Evolutionary conservation across 192 early-diverging fungal species (phyloP), one percentile per base, ranked within the genome.

Genomic region (Thamnidium elegans): DNA sequence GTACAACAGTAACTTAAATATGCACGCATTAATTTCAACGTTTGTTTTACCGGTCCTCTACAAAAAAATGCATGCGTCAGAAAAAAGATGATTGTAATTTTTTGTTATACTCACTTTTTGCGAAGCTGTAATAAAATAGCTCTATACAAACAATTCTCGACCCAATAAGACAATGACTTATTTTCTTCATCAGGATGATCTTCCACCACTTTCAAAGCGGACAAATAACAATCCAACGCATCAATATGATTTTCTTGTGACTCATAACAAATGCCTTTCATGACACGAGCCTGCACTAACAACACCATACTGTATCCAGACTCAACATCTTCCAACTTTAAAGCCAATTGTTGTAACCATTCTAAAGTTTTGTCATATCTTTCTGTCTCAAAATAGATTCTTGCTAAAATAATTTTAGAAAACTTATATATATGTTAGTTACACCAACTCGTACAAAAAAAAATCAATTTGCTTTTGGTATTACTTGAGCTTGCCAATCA

Each of bases 241-340:
- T 51, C 75, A 15, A 58, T 50, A n/a, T 73, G 43, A n/a, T 81
- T 71, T 23, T 55, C 77, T 61, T 53, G 51, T 21, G 65, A 69
- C 61, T 85, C 81, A 20, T 74, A 54, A 23, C 72, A 79, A 15
- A 82, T 70, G 68, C 77, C 88, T 61, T 79, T 85, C 70, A 88
- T 81, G 14, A 81, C 77, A 62, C 81, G 67, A 48, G 77, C 77
- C 42, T 78, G 73, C 48, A 86, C 67, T 14, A 84, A 66, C 32
- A 90, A 65, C 43, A 84, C 83, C 66, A 84, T 78, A 9, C 65
- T 70, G 55, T 90, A 88, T 13, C 80, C 87, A 7, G 78, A 56
- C 0, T 70, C 50, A 14, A 77, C 20, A 15, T 69, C 65, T 30
- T 68, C 62, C 36, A 76, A 70, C 3, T 71, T 66, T 44, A 82